Base-by-base conservation (phyloP, 345 rosid species). In the Nephelium lappaceum region DNA sequence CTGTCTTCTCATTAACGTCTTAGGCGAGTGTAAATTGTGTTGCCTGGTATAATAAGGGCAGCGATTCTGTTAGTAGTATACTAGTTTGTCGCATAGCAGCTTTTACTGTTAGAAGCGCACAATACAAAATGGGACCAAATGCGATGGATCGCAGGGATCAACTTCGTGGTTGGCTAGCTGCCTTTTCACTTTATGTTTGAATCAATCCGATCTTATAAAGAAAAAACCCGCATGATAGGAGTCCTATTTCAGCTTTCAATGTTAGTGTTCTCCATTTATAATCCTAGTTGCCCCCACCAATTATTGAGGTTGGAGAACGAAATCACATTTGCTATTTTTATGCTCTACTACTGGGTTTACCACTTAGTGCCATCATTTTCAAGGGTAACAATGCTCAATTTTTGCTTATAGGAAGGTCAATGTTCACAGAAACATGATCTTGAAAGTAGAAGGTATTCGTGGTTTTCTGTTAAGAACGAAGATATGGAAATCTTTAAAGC, bases 401-500 rank as follows among this genome's bases (percentile, higher is more conserved):
- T 1, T 27, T 14, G 7, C 42, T 51, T 39, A 47, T 71, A 27
- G 23, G 6, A 10, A 47, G 58, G 73, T 49, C 73, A 70, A 19
- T 19, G n/a, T n/a, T n/a, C n/a, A n/a, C n/a, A n/a, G n/a, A 47
- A 24, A 12, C 41, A 53, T 31, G 1, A 2, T 31, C 36, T 31
- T 31, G 36, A 31, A 31, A 31, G 36, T 49, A 16, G 58, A 18
- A 53, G 19, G 36, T 31, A 31, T 31, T 31, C 43, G 18, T 5
- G 58, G 55, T 8, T 41, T 5, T 41, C 43, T 41, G 43, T 41
- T 41, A 41, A 41, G 9, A 41, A 41, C 3, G 14, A 49, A 51
- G 62, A 71, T 71, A 12, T 47, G 25, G 64, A 71, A 72, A 51
- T 19, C 43, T 55, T 72, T 51, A 31, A 36, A 27, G 27, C 64